Conservation (phyloP, 192 early-diverging fungal species). For the Linnemannia schmuckeri region DNA sequence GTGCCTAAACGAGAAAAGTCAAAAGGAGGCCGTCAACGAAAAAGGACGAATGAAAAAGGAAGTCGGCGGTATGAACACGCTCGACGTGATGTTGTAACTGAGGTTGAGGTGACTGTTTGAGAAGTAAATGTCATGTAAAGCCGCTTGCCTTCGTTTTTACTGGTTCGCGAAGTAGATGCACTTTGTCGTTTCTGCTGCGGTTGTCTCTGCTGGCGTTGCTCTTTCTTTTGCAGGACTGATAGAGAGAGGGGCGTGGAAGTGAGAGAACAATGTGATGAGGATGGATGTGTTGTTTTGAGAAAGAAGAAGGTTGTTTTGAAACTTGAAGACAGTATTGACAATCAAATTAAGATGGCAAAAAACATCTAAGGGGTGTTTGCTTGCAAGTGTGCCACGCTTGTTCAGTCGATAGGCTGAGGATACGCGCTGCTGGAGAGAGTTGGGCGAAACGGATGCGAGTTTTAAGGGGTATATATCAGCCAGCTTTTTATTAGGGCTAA, state of each 20-base stretch:
- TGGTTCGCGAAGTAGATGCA: not conserved
- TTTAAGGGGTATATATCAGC: conserved; percentile 3
- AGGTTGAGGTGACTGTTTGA: not conserved
- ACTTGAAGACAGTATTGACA: not conserved
- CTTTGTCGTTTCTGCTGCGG: not conserved
- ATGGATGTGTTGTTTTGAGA: not conserved
- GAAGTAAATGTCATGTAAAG: not conserved
- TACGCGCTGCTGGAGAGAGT: not conserved
- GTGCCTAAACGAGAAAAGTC: not conserved
- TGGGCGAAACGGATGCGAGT: not conserved
- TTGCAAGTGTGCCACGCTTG: conserved; percentile 5
- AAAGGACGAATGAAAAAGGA: not conserved
- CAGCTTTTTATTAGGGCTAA: too few relatives aligned
- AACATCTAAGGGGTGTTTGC: not conserved
- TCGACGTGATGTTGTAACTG: not conserved
- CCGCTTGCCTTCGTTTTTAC: not conserved
- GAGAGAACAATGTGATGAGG: not conserved
- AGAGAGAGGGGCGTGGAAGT: not conserved
- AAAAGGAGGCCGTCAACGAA: not conserved
- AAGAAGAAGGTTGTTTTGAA: not conserved
- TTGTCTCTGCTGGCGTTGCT: too few relatives aligned
- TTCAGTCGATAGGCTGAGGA: not conserved
- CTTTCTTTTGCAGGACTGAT: not conserved
- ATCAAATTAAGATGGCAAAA: not conserved
- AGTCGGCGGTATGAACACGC: not conserved